Base-by-base conservation (phyloP, 768 basidiomycete genomes). In the Termitomyces sp. region DNA sequence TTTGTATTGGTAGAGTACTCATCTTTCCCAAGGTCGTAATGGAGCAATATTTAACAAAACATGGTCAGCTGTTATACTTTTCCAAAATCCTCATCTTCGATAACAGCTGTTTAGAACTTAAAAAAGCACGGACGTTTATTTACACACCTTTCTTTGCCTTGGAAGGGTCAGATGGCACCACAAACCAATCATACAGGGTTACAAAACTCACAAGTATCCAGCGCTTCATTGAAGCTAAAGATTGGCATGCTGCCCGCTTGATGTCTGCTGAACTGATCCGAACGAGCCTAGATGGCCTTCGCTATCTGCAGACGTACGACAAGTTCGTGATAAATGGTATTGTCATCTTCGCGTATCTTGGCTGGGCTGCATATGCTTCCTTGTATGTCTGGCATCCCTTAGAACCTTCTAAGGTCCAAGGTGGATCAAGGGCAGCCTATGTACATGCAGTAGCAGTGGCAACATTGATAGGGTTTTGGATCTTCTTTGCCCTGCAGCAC, bases 281-380 rank as follows among this genome's bases (percentile, higher is more conserved):
- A 34, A 62, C 73, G 10, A 75, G 79, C 5, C 72, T 91, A 3
- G 70, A 74, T 35, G 91, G 90, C 0, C 70, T 91, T 32, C 82
- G 84, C 34, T 93, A 93, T 64, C 79, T 93, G 5, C 88, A 93
- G 68, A 92, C 89, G 66, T 94, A 93, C 67, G 90, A 94, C 65
- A 83, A 88, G n/a, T 73, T 81, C 30, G 70, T 93, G 43, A 85
- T 94, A 27, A 80, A 84, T 14, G 71, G 64, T 2, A 83, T 94
- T 59, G 91, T 92, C 48, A 79, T 79, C 1, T 65, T 77, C 6
- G 90, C 89, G 1, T 94, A 94, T 68, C 67, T 78, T 3, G 90
- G 90, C 52, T 94, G 91, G 89, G 82, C 82, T n/a, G 83, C 82
- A 1, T 92, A 83, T 67, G 74, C 82, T 7, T 81, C 84, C 0